Evolutionary conservation across 2,329 filamentous ascomycete species (phyloP), one percentile per base, ranked within the genome.

Genomic region (Ploettnerulaceae sp.): DNA sequence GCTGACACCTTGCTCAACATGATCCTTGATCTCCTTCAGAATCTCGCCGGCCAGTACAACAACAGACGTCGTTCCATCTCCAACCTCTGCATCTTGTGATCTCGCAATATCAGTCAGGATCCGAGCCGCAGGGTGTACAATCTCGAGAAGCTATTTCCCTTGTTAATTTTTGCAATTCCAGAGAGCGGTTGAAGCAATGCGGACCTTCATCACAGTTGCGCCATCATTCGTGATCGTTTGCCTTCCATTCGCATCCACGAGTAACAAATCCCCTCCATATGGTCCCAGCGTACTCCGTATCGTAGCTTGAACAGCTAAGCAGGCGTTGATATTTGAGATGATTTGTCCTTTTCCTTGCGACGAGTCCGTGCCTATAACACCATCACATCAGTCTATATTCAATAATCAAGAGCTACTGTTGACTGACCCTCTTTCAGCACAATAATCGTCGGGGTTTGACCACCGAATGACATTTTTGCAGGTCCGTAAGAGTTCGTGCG

Each of bases 141-240:
- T 97, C 67, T 98, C 93, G 66, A 98, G 86, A 45, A 98, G 86
- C 88, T 93, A 62, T 31, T n/a, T n/a, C 47, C 47, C 35, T 7
- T 26, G 32, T 56, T 37, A 55, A 47, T 39, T 35, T 41, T 50
- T 24, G 49, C n/a, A 45, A 36, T 29, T 57, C 3, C 7, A 14
- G 24, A 2, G 11, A 7, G n/a, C 11, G 2, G 6, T 26, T 6
- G 21, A 4, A 4, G 7, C 7, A 12, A 5, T 9, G 31, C 29
- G 12, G 67, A 89, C 87, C 83, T 96, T 97, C 93, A 98, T 98
- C 52, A 97, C 93, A 40, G 93, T 98, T 38, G 93, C 93, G 65
- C 93, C 93, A 73, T 98, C 93, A 71, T 98, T 98, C 61, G 93
- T 98, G 66, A 98, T 97, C 45, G 93, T 98, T 73, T 96, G 89